Evolutionary conservation across 106 monocot genomes (phyloP), one percentile per base, ranked within the genome.

Genomic region (Dendrobium nobile): DNA sequence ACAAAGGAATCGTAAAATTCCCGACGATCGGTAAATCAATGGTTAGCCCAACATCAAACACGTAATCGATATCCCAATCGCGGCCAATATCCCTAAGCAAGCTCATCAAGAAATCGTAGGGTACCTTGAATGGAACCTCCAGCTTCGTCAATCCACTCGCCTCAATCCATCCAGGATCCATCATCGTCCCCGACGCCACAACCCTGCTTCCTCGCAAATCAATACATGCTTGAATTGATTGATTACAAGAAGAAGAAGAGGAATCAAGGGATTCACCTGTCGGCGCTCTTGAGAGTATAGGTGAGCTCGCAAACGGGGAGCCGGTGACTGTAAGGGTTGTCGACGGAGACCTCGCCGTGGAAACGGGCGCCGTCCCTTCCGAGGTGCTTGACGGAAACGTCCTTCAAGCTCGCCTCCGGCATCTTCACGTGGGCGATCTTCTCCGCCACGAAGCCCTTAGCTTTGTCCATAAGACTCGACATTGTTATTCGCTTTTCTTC

Each of bases 41-140:
- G 27, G 88, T 94, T 28, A 96, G 80, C 9, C 88, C 90, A 5
- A 92, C 75, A 6, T 80, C 84, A 13, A 96, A 80, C 73, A 83
- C 81, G 79, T 96, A 96, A 82, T 96, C 96, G 54, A 96, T 89
- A 77, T 96, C 96, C 96, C 96, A 93, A 77, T 94, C 96, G 59
- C 86, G 54, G 24, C 92, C 93, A 10, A 92, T 54, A 80, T 96
- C 96, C 78, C 82, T 93, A 47, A 87, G 54, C 22, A 96, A 27
- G 77, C 89, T 89, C 4, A 96, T 54, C 80, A 96, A 48, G 85
- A 93, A 96, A 79, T 92, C 82, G 55, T 90, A 92, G 13, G 93
- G 92, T 83, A 96, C 92, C 75, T 87, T 92, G 78, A 90, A 26
- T 4, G 75, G 75, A 9, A 81, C 61, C 40, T 42, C 81, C 0